phyloP scores from a whole-genome alignment of 495 filamentous ascomycete genomes.

The Lindgomyces ingoldianus region DNA sequence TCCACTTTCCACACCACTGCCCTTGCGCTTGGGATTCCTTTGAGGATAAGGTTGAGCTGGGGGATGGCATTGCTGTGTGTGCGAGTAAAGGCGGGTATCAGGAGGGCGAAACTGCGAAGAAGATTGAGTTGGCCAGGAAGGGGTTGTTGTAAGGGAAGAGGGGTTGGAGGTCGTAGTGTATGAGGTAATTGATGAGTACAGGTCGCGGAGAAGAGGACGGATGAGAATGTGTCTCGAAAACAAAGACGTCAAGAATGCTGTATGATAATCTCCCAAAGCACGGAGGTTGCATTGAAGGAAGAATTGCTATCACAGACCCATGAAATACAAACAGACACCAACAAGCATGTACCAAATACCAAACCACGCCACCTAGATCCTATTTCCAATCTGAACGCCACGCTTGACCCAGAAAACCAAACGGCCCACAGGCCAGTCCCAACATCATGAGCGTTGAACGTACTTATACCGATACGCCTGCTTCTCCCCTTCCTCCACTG shows the following conservation, averaged over 20 bases:
- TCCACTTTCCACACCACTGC: slow-evolving; percentile 91
- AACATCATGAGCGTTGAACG: slow-evolving; percentile 18
- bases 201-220: too few species aligned
- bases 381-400: background rate
- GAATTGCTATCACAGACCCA: background rate
- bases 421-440: background rate
- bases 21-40: slow-evolving; percentile 78
- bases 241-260: too few species aligned
- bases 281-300: background rate
- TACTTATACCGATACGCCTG: slow-evolving; percentile 43
- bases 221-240: too few species aligned
- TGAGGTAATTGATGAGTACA: background rate
- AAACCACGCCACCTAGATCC: background rate
- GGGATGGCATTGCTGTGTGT: slow-evolving; percentile 78
- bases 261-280: background rate
- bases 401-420: background rate
- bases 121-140: slow-evolving; percentile 54
- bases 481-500: slow-evolving; percentile 21
- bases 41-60: slow-evolving; percentile 87
- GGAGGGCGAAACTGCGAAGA: slow-evolving; percentile 44
- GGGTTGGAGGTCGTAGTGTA: background rate
- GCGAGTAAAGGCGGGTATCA: slow-evolving; percentile 75
- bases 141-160: slow-evolving; percentile 65
- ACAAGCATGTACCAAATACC: too few species aligned
- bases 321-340: too few species aligned